Evolutionary conservation across 176 grass and related monocot species (phyloP).

Genomic region (Elaeis guineensis): DNA sequence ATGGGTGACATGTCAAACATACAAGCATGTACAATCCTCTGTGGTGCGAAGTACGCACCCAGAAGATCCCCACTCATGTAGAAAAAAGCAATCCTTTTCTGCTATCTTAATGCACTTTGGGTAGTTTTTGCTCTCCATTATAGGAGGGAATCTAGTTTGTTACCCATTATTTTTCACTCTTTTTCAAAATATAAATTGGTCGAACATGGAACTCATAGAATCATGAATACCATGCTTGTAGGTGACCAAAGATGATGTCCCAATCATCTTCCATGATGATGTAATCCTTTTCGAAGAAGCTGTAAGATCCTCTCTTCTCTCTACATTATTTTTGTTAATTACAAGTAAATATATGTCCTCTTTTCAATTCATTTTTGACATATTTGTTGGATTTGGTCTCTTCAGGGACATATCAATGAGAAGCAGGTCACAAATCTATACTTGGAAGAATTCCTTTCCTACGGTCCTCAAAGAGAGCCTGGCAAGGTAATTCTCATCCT

Average conservation of each 20-base stretch:
- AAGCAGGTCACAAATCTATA: conserved; percentile 51
- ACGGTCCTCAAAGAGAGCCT: conserved; percentile 55
- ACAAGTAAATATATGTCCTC: not conserved
- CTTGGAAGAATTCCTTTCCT: conserved; percentile 61
- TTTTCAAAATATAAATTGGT: conserved; percentile 21
- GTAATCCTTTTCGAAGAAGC: conserved; percentile 46
- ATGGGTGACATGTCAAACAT: no score
- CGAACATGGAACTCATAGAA: conserved; percentile 39
- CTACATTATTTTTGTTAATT: not conserved
- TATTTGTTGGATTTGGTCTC: not conserved
- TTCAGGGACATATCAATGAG: conserved; percentile 46
- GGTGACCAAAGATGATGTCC: conserved; percentile 68
- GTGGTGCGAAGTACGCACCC: no score
- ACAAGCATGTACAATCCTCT: no score
- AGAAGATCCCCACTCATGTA: no score
- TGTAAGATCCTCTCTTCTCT: conserved; percentile 32
- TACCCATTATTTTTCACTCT: not conserved
- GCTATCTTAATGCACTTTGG: no score
- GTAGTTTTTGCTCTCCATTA: no score
- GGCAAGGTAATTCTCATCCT: conserved; percentile 18
- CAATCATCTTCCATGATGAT: conserved; percentile 89
- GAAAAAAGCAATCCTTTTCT: no score
- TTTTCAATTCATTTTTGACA: no score
- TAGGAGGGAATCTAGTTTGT: no score
- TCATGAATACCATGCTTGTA: conserved; percentile 38